These are phyloP conservation scores for Fagus sylvatica DNA, from an alignment of 306 rosid genomes.

Conservation along the genomic window DNA sequence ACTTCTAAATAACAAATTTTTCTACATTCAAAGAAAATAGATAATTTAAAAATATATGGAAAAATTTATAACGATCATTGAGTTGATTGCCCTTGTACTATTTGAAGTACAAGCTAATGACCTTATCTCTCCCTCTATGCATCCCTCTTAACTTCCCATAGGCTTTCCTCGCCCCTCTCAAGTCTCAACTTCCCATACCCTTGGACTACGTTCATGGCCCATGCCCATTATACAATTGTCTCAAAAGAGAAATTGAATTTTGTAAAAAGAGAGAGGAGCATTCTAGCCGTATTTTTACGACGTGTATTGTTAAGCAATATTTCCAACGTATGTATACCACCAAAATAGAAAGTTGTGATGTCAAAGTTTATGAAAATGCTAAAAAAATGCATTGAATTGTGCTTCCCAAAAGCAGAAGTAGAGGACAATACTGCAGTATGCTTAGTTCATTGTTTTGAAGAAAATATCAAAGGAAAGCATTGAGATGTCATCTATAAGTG, in stretches of 20 bases:
- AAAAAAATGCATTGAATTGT: not conserved
- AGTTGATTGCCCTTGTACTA: not conserved
- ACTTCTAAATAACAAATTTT: not conserved
- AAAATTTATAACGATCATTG: not conserved
- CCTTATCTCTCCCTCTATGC: not conserved
- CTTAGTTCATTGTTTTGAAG: not conserved
- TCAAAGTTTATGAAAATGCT: no score
- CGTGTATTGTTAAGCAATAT: no score
- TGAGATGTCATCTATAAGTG: no score
- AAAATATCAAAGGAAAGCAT: not conserved
- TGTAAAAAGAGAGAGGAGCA: not conserved
- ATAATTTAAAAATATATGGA: not conserved
- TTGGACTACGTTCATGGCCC: not conserved
- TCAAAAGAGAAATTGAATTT: not conserved
- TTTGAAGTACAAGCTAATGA: not conserved
- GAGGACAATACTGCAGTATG: not conserved
- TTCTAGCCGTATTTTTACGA: no score
- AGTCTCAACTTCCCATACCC: no score
- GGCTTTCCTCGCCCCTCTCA: not conserved
- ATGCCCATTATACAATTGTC: not conserved
- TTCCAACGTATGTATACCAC: no score
- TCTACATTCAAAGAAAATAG: not conserved
- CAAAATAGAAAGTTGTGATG: no score
- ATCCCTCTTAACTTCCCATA: not conserved
- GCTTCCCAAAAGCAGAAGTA: not conserved